Evolutionary conservation across 352 stramenopile genomes (phyloP), one percentile per base, ranked within the genome.

Genomic region (Phytophthora brassicae): DNA sequence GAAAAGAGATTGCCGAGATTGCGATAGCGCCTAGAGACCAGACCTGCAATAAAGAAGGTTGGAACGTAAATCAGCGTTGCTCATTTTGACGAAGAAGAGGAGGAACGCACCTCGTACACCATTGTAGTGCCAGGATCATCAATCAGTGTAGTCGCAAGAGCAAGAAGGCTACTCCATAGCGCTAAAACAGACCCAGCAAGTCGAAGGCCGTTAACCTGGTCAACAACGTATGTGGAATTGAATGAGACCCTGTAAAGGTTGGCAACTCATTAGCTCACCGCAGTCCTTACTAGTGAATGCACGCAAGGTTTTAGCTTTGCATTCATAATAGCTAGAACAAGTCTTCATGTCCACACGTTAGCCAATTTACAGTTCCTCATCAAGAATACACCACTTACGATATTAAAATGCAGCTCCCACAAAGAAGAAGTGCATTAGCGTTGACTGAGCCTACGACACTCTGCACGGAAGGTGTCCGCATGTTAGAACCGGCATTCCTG

Each of bases 21-120:
- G 67, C 75, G 49, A 88, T 80, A n/a, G 58, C 64, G 6, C 79
- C 81, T 2, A 90, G 52, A 3, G 70, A 85, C 81, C 81, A 90
- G 16, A 71, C 59, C 79, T 88, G 48, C 17, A 11, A 1, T 56
- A 48, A 28, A 35, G 12, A 61, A 45, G 17, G 16, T 45, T 8
- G 20, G n/a, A 9, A 16, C 17, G 19, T 19, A 45, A 26, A 8
- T 31, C 17, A 45, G 12, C 36, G 17, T 19, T 3, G 19, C 39
- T 26, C 17, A 6, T 12, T 19, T 45, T 45, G n/a, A 26, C 20
- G 3, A 9, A 42, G 33, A 41, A 1, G 6, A n/a, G 12, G 36
- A 6, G 16, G 9, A 19, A 26, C 41, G 16, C 56, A 86, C 81
- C 73, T 86, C 79, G 48, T 70, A 86, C 6, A 70, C 39, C 12